Evolutionary conservation across 768 basidiomycete species (phyloP), one percentile per base, ranked within the genome.

Genomic region (Paxillus ammoniavirescens): DNA sequence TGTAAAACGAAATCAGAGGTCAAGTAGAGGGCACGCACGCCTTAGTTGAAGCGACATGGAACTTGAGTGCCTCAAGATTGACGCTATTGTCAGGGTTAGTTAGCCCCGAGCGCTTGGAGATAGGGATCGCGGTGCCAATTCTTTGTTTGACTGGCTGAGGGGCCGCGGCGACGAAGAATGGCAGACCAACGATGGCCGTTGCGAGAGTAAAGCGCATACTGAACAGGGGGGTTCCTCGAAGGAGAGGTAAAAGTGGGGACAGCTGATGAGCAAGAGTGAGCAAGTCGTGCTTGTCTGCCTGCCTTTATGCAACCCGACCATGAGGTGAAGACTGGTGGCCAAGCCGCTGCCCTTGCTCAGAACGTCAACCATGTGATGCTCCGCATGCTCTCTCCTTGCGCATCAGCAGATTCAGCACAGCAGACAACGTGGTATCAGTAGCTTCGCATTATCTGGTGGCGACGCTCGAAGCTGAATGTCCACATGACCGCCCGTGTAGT

Each of bases 141-240:
- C 30, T 50, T 14, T 8, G 23, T 9, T 8, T 8, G 15, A 3
- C 23, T 40, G 35, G 48, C 10, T 21, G 50, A 12, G 59, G 55
- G 2, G 13, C 44, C 23, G 59, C 60, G 7, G 47, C 44, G 15
- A 47, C 21, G 18, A 54, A 42, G 15, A 36, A 44, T 4, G 41
- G 59, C 5, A 61, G 21, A 8, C 47, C 38, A 40, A 46, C 10
- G 5, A 58, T 28, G 21, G 30, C 38, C 0, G 38, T 30, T 2
- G 40, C 48, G 13, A 54, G 14, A 28, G 50, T 26, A 31, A 63
- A 38, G 30, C 14, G 50, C 56, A 61, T 62, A 13, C 3, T 40
- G 8, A 46, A 43, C n/a, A 33, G 13, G 36, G 43, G 15, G 30
- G 10, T 8, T 26, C 6, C 7, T 45, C n/a, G 9, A 30, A 31